Base-by-base conservation (phyloP, 805 yeast species). In the Saturnispora quitensis region DNA sequence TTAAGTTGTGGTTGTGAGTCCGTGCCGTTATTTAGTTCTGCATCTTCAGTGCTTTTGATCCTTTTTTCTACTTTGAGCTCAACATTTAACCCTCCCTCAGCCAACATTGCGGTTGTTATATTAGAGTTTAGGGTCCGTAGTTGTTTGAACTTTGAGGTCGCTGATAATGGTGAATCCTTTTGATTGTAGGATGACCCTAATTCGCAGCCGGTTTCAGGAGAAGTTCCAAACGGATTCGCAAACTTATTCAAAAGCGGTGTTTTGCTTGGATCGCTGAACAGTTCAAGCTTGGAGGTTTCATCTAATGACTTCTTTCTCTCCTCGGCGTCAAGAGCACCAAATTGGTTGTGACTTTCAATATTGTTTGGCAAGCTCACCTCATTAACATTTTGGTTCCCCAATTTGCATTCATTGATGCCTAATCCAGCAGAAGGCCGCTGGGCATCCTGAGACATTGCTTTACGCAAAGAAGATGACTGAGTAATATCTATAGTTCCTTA, bases 211-310 rank as follows among this genome's bases (percentile, higher is more conserved):
- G 20, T 53, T 18, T 55, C 60, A 1, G 66, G 67, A 2, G 68
- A 60, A 3, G 57, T 63, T 10, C 64, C 68, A 54, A 73, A 73
- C 6, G 77, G 77, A 53, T 73, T 64, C 27, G 55, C 60, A 18
- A 71, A 58, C 33, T 63, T 64, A 22, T 58, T 61, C 17, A 70
- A 49, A 59, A 57, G 20, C 4, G 68, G 64, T 2, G 65, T 57
- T 40, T 62, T 63, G 2, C 20, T 13, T 10, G 17, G n/a, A 17
- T 36, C 42, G 18, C 5, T 13, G 15, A 33, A 28, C 9, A 61
- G 48, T 27, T 27, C 43, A 18, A 38, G 22, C 10, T 38, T 18
- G 22, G 24, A 17, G 6, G 42, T 18, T 38, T 38, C 24, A 12
- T 38, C 22, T 4, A 12, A 10, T 9, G 22, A 18, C 9, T 38